Evolutionary conservation across 208 protist genomes (phyloP).

Genomic region (Leishmania tropica): DNA sequence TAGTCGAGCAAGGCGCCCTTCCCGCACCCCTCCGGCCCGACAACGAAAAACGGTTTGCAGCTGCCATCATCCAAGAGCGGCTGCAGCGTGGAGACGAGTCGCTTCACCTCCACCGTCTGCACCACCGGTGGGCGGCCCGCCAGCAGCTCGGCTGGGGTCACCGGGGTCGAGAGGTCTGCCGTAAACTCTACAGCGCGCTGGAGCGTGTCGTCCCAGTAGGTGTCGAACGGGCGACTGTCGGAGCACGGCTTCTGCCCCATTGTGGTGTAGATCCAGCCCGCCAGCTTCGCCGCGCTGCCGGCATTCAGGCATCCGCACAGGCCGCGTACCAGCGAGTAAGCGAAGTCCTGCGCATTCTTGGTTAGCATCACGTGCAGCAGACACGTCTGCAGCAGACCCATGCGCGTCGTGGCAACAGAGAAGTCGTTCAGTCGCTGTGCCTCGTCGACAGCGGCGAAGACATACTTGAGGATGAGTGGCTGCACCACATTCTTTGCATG

Average conservation of each 20-base stretch:
- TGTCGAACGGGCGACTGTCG: slow-evolving; percentile 86
- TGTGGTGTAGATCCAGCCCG: slow-evolving; percentile 81
- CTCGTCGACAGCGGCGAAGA: slow-evolving; percentile 77
- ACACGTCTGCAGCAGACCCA: slow-evolving; percentile 90
- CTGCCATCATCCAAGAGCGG: slow-evolving; percentile 79
- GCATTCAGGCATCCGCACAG: slow-evolving; percentile 59
- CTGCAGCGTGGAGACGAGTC: slow-evolving; percentile 71
- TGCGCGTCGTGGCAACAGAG: slow-evolving; percentile 86
- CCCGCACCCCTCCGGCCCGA: slow-evolving; percentile 96
- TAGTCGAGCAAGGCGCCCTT: slow-evolving; percentile 92
- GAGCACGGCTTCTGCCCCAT: slow-evolving; percentile 75
- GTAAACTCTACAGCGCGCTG: slow-evolving; percentile 66
- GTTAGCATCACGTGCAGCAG: slow-evolving; percentile 65
- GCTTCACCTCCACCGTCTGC: slow-evolving; percentile 93
- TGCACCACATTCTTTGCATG: slow-evolving; percentile 45
- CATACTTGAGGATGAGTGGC: slow-evolving; percentile 84
- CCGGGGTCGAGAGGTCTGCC: slow-evolving; percentile 50
- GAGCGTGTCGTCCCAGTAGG: slow-evolving; percentile 70
- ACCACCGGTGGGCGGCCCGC: slow-evolving; percentile 66
- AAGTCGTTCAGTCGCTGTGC: slow-evolving; percentile 70
- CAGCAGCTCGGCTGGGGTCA: slow-evolving; percentile 67
- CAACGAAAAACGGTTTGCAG: slow-evolving; percentile 94
- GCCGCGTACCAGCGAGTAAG: slow-evolving; percentile 68
- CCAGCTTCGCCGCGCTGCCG: slow-evolving; percentile 64
- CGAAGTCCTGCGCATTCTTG: slow-evolving; percentile 73